Evolutionary conservation across 768 basidiomycete genomes (phyloP).

Genomic region (Agrocybe chaxingu): DNA sequence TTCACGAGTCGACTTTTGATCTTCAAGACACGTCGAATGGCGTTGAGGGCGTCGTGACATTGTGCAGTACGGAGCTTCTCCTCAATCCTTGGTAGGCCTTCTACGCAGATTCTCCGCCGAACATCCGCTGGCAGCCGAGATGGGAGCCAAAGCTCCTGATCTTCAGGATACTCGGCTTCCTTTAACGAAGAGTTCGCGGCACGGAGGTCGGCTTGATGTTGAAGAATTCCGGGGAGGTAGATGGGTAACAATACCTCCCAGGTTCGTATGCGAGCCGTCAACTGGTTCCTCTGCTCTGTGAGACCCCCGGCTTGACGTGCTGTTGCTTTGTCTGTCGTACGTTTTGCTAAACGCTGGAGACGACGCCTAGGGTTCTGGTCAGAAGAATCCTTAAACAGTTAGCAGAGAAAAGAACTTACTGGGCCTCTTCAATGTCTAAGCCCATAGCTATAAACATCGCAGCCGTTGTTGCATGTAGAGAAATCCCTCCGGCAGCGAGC

Average conservation of each 20-base stretch:
- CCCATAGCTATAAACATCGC: constrained; percentile 1
- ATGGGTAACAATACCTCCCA: constrained; percentile 13
- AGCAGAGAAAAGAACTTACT: constrained; percentile 1
- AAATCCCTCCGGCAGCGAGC: not conserved
- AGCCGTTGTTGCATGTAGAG: not conserved
- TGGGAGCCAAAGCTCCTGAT: constrained; percentile 8
- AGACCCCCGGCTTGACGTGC: too few species aligned
- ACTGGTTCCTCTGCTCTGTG: constrained; percentile 11
- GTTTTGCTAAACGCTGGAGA: not conserved
- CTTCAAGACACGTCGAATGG: constrained; percentile 4
- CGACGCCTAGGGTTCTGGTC: constrained; percentile 4
- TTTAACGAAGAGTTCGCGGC: not conserved
- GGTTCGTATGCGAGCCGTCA: constrained; percentile 3
- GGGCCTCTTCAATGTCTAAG: constrained; percentile 6
- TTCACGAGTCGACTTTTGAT: constrained; percentile 8
- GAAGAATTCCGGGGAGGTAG: constrained; percentile 13
- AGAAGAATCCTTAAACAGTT: not conserved
- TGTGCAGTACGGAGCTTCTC: not conserved
- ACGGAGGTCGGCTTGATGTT: not conserved
- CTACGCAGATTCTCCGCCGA: not conserved
- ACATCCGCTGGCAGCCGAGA: not conserved
- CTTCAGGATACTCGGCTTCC: constrained; percentile 3
- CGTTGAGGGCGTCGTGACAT: constrained; percentile 7
- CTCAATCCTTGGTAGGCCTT: too few species aligned
- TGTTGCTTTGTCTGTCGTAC: not conserved